phyloP scores from a whole-genome alignment of 176 grass and related monocot species.

The Musa acuminata region DNA sequence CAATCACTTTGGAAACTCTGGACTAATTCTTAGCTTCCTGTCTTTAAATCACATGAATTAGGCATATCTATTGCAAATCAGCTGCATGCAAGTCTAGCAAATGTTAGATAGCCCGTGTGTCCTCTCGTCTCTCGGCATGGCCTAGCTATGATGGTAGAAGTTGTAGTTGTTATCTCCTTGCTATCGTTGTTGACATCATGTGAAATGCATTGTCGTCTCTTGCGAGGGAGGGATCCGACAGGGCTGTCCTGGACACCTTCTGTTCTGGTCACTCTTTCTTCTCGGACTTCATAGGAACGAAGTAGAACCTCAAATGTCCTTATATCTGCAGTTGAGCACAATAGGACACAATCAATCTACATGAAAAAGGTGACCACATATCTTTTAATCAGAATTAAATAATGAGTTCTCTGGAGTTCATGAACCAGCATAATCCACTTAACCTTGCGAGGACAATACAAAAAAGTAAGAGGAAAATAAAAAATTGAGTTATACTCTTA shows the following conservation, averaged over 20 bases:
- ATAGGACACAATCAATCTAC: neutral
- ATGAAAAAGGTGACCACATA: neutral
- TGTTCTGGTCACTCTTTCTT: constrained; percentile 24
- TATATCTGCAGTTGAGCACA: constrained; percentile 52
- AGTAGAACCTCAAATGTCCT: constrained; percentile 90
- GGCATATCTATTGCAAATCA: neutral
- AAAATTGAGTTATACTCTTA: no score
- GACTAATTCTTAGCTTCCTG: no score
- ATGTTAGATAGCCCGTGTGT: constrained; percentile 87
- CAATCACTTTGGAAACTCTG: neutral
- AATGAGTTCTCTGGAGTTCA: no score
- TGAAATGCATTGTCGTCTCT: constrained; percentile 35
- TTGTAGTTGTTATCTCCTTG: constrained; percentile 7
- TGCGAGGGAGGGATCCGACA: constrained; percentile 41
- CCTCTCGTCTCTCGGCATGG: constrained; percentile 52
- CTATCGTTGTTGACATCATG: constrained; percentile 21
- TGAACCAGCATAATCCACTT: no score
- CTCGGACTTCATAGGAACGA: constrained; percentile 58
- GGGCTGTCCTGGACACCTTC: constrained; percentile 21
- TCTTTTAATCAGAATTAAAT: neutral
- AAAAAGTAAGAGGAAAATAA: no score
- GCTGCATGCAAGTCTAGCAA: constrained; percentile 42
- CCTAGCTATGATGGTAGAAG: constrained; percentile 46
- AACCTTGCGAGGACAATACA: no score
- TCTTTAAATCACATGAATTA: neutral